Conservation (phyloP, 495 filamentous ascomycete species). For the Penicillium alfredii region DNA sequence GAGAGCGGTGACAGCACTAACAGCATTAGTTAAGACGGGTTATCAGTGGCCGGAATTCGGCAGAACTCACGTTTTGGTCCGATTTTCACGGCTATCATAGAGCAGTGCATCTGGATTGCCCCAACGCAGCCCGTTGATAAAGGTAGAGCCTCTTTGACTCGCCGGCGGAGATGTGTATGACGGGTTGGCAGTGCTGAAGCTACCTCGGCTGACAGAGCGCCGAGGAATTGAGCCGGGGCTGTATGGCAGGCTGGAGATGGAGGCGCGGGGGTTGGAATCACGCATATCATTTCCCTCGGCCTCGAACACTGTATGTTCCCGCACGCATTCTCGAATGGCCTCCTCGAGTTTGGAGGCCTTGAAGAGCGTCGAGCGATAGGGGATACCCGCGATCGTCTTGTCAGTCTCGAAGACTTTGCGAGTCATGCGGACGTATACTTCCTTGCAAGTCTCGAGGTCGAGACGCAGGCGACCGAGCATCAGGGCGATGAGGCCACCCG, state of each 20-base stretch:
- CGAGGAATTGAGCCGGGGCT: slow-evolving; percentile 35
- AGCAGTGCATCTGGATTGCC: slow-evolving; percentile 59
- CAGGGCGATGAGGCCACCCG: slow-evolving; percentile 89
- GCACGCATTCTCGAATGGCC: slow-evolving; percentile 83
- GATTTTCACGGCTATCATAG: slow-evolving; percentile 76
- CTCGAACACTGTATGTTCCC: slow-evolving; percentile 76
- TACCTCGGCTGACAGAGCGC: slow-evolving; percentile 41
- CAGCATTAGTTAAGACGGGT: slow-evolving; percentile 5
- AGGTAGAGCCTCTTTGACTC: slow-evolving; percentile 32
- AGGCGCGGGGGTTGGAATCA: slow-evolving; percentile 25
- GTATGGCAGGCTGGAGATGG: slow-evolving; percentile 35
- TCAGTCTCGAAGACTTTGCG: slow-evolving; percentile 94
- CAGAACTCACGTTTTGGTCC: slow-evolving; percentile 80
- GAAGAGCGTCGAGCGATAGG: slow-evolving; percentile 87
- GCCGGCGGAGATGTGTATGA: slow-evolving; percentile 24
- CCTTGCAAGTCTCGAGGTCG: slow-evolving; percentile 92
- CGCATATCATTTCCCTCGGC: slow-evolving; percentile 68
- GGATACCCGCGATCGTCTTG: slow-evolving; percentile 93
- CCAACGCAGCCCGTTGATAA: slow-evolving; percentile 42
- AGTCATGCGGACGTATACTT: slow-evolving; percentile 91
- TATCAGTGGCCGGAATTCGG: not conserved
- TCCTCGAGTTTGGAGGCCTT: slow-evolving; percentile 94
- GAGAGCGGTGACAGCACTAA: slow-evolving; percentile 81
- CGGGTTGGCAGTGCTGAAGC: slow-evolving; percentile 32
- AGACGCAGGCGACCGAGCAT: slow-evolving; percentile 92